Conservation (phyloP, 2,329 filamentous ascomycete genomes). For the Davidsoniella australis region DNA sequence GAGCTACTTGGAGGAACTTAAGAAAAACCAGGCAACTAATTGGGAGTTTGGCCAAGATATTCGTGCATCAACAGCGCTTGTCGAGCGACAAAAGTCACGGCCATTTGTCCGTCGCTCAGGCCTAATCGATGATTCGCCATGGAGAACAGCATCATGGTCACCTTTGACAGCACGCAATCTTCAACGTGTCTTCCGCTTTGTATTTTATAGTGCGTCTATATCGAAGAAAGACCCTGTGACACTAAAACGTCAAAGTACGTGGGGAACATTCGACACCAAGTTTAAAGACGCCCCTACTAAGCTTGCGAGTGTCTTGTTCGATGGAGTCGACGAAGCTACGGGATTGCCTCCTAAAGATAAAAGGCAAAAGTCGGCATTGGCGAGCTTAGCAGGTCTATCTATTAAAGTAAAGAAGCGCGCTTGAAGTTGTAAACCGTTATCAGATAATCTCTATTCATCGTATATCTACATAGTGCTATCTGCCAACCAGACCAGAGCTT, state of each 20-base stretch:
- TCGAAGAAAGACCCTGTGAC: constrained; percentile 5
- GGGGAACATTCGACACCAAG: constrained; percentile 5
- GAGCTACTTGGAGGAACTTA: background rate
- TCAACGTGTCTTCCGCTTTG: constrained; percentile 10
- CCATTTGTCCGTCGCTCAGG: constrained; percentile 9
- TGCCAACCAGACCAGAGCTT: constrained; percentile 44
- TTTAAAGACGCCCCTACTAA: background rate
- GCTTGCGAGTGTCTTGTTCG: background rate
- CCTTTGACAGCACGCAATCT: constrained; percentile 10
- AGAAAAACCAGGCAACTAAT: background rate
- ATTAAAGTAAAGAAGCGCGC: background rate
- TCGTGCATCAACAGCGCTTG: background rate
- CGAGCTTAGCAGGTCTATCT: background rate
- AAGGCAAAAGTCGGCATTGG: background rate
- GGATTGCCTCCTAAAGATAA: constrained; percentile 5
- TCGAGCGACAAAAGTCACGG: constrained; percentile 8
- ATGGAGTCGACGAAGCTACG: constrained; percentile 2
- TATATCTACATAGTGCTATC: constrained; percentile 16
- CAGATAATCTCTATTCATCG: background rate
- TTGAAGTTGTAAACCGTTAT: background rate
- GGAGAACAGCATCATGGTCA: constrained; percentile 2
- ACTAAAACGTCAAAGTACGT: constrained; percentile 2
- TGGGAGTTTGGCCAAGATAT: constrained; percentile 10
- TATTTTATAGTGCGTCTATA: constrained; percentile 9
- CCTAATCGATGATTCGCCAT: constrained; percentile 6